These are phyloP conservation scores for Phyllosticta capitalensis DNA, from an alignment of 2,329 filamentous ascomycete genomes.

Conservation along the genomic window DNA sequence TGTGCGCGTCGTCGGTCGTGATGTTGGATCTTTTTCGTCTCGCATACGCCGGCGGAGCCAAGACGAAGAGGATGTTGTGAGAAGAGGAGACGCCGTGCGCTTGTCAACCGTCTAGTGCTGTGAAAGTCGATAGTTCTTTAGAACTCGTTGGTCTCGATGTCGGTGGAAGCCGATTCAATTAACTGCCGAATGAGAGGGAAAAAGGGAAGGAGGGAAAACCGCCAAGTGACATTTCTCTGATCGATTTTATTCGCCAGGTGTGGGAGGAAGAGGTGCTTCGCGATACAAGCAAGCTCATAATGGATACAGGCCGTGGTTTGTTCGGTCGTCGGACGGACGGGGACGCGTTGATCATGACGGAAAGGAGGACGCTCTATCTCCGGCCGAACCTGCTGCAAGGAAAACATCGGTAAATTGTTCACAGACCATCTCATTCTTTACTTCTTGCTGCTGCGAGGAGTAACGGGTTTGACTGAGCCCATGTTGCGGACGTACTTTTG, in stretches of 20 bases:
- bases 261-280: background rate
- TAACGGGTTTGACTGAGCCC: conserved; percentile 59
- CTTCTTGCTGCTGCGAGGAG: conserved; percentile 58
- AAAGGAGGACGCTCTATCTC: conserved; percentile 52
- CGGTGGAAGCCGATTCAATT: background rate
- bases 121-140: background rate
- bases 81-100: background rate
- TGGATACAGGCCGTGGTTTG: conserved; percentile 8
- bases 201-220: background rate
- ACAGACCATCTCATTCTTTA: conserved; percentile 20
- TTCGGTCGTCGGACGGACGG: conserved; percentile 11
- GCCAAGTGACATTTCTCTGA: background rate
- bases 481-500: conserved; percentile 89
- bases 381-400: conserved; percentile 86
- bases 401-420: conserved; percentile 25
- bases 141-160: background rate
- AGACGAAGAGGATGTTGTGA: background rate
- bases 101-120: background rate
- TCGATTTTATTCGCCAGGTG: background rate
- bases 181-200: background rate
- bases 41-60: background rate
- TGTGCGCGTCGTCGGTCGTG: background rate
- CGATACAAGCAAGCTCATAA: conserved; percentile 9
- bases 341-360: conserved; percentile 12
- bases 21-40: background rate